Percentiles rank a stretch among this genome's conserved stretches.
These are phyloP conservation scores for Eucalyptus viminalis DNA, from an alignment of 345 rosid genomes.

Conservation along the genomic window DNA sequence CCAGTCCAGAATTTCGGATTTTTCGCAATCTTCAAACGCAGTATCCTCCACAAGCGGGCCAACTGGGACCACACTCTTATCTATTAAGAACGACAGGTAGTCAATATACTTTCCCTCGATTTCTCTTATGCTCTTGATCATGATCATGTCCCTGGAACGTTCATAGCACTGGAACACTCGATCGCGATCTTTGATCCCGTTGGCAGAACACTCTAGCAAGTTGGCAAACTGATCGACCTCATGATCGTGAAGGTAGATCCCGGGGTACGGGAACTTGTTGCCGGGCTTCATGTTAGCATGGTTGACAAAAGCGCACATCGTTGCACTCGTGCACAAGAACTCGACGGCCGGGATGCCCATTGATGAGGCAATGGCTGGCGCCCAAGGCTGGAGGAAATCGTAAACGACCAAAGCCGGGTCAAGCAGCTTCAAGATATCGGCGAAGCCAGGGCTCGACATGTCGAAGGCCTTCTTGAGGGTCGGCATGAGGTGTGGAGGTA, in stretches of 20 bases:
- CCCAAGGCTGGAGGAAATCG: conserved; percentile 18
- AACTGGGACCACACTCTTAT: conserved; percentile 1
- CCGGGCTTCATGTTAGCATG: not conserved
- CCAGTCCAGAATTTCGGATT: not conserved
- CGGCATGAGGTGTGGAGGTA: conserved; percentile 2
- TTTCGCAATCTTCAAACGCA: not conserved
- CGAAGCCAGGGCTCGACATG: not conserved
- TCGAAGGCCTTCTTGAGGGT: conserved; percentile 3
- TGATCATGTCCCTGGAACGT: not conserved
- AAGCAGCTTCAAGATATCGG: not conserved
- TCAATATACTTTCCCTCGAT: conserved; percentile 7
- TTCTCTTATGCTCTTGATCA: conserved; percentile 2
- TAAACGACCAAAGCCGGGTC: conserved; percentile 2
- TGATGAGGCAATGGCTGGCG: not conserved
- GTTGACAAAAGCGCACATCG: not conserved
- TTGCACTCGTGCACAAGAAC: not conserved
- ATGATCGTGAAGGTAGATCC: not conserved
- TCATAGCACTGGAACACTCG: not conserved
- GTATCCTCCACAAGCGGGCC: not conserved
- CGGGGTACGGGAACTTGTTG: not conserved
- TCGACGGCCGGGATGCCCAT: not conserved
- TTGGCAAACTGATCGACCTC: not conserved
- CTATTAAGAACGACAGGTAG: not conserved
- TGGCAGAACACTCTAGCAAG: not conserved
- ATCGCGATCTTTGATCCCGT: not conserved